Conservation (phyloP, 768 basidiomycete genomes). For the Russula earlei region DNA sequence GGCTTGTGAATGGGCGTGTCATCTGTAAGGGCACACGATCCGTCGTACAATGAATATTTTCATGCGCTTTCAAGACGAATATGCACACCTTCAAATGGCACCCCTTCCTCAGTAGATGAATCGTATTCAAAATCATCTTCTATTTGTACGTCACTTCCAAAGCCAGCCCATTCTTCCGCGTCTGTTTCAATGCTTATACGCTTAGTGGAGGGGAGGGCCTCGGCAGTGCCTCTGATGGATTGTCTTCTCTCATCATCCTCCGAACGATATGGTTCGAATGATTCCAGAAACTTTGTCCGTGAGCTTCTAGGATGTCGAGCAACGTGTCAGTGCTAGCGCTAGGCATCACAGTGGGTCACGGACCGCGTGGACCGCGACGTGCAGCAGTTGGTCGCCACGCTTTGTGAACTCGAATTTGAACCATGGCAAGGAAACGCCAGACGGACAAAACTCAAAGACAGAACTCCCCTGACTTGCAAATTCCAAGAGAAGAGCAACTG, state of each 20-base stretch:
- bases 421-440: conserved; percentile 10
- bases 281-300: conserved; percentile 38
- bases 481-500: conserved; percentile 17
- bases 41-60: neutral
- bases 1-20: conserved; percentile 27
- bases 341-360: too few species aligned
- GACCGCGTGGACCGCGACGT: neutral
- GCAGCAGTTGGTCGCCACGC: too few species aligned
- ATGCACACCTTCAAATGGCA: conserved; percentile 6
- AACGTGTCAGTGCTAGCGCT: conserved; percentile 25
- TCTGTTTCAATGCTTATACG: neutral
- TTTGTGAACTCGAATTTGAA: neutral
- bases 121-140: conserved; percentile 13
- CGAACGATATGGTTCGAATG: conserved; percentile 28
- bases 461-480: neutral
- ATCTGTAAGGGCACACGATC: conserved; percentile 39
- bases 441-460: neutral
- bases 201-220: neutral
- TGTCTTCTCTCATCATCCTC: conserved; percentile 21
- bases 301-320: conserved; percentile 35
- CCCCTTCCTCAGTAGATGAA: neutral
- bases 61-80: neutral
- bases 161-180: conserved; percentile 37
- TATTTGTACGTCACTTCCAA: conserved; percentile 17
- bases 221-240: neutral